Evolutionary conservation across 2,329 filamentous ascomycete species (phyloP), one percentile per base, ranked within the genome.

Genomic region (Onygenales sp.): DNA sequence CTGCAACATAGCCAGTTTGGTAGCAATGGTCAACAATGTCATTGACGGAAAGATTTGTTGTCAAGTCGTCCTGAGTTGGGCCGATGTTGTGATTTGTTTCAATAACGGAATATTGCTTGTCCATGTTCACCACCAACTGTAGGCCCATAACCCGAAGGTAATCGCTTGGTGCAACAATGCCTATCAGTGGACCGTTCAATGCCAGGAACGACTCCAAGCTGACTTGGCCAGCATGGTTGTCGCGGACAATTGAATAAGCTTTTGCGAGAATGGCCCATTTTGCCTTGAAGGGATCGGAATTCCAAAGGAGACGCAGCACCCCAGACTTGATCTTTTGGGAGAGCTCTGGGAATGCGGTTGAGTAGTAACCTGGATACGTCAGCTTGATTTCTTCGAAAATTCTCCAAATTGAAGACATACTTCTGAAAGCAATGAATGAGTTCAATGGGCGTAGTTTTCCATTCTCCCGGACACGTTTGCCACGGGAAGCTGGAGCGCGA

Each of bases 241-340:
- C 77, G 47, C 78, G 74, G 47, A 79, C 69, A 55, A 73, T 70
- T 34, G 78, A 81, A 69, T 79, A 82, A 14, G 77, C 75, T 61
- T 78, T 79, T 47, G 77, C 75, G 54, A 81, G 64, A 55, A 81
- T 66, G 47, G 70, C 70, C 77, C 77, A 81, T 58, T 77, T 73
- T 55, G 71, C 69, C 59, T 77, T 73, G 67, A 74, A 74, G 46
- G 68, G 69, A 57, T 81, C 78, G 37, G 68, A 65, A 48, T 70
- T 64, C 79, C 78, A 82, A 55, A 80, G 67, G 33, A 64, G 62
- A 21, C 69, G 74, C 55, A 82, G 63, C 56, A 74, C 68, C 11
- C 71, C 72, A 42, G 78, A 82, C 52, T 77, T 75, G 42, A 70
- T 68, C 67, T 80, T 80, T 66, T 81, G 79, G 39, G 73, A 72